A percentile compares a stretch with the other conserved stretches of the same genome.
phyloP scores from a whole-genome alignment of 2,329 filamentous ascomycete species.

The Sclerotinia borealis region DNA sequence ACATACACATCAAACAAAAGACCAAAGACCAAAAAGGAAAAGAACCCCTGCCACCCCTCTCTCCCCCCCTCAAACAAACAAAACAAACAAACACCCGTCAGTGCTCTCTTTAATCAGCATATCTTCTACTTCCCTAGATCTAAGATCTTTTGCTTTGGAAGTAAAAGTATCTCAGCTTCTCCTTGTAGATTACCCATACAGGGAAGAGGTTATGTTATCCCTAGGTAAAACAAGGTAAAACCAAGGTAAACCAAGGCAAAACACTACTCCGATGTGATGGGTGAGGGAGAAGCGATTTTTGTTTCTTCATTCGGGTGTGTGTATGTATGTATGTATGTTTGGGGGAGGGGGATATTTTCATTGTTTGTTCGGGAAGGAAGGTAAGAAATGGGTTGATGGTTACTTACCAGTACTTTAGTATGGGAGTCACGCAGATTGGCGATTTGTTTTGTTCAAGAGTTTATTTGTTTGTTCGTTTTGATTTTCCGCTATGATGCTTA shows the following conservation, averaged over 20 bases:
- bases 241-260: slow-evolving; percentile 19
- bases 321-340: not conserved
- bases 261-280: slow-evolving; percentile 19
- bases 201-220: slow-evolving; percentile 25
- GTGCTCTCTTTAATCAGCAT: slow-evolving; percentile 33
- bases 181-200: not conserved
- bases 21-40: too few relatives aligned
- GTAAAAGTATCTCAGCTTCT: slow-evolving; percentile 18
- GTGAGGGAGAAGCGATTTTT: slow-evolving; percentile 18
- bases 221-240: too few relatives aligned
- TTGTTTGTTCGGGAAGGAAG: not conserved
- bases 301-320: slow-evolving; percentile 28
- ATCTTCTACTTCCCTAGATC: not conserved
- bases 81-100: slow-evolving; percentile 19
- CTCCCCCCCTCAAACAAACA: not conserved
- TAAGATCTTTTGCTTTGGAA: not conserved
- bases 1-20: too few relatives aligned
- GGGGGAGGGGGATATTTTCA: too few relatives aligned
- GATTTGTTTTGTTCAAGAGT: not conserved
- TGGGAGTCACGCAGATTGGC: not conserved
- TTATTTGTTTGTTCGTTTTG: slow-evolving; percentile 8
- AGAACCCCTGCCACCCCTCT: too few relatives aligned
- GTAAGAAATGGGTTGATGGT: not conserved
- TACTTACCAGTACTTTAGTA: not conserved
- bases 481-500: slow-evolving; percentile 17